Evolutionary conservation across 345 rosid genomes (phyloP).

Genomic region (sweet orange (Citrus sinensis)): DNA sequence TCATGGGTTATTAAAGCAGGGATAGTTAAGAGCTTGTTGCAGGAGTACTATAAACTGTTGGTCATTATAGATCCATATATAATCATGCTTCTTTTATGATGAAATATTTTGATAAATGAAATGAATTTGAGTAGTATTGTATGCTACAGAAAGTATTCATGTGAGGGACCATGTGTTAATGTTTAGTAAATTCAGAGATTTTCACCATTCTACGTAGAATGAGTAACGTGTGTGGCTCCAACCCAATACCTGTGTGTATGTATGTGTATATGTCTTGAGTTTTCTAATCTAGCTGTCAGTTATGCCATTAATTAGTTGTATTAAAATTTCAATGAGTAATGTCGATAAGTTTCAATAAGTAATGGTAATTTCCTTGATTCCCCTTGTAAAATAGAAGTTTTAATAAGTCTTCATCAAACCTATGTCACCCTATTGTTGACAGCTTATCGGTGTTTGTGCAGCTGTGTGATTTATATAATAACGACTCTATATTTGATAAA

Average conservation of each 20-base stretch:
- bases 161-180: not conserved
- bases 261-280: not conserved
- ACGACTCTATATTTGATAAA: constrained; percentile 66
- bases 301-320: not conserved
- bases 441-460: constrained; percentile 30
- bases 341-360: not conserved
- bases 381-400: constrained; percentile 1
- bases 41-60: not conserved
- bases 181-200: not conserved
- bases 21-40: not conserved
- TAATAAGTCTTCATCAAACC: not conserved
- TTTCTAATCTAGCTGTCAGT: not conserved
- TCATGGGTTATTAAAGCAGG: not conserved
- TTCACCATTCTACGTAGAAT: not conserved
- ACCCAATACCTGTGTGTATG: not conserved
- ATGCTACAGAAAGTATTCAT: not conserved
- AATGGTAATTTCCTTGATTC: not conserved
- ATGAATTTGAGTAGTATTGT: not conserved
- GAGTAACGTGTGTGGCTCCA: not conserved
- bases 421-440: constrained; percentile 1
- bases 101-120: not conserved
- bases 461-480: constrained; percentile 57
- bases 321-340: not conserved
- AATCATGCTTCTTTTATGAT: not conserved
- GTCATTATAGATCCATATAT: not conserved